Conservation (phyloP, 345 rosid genomes). For the Brassica juncea region DNA sequence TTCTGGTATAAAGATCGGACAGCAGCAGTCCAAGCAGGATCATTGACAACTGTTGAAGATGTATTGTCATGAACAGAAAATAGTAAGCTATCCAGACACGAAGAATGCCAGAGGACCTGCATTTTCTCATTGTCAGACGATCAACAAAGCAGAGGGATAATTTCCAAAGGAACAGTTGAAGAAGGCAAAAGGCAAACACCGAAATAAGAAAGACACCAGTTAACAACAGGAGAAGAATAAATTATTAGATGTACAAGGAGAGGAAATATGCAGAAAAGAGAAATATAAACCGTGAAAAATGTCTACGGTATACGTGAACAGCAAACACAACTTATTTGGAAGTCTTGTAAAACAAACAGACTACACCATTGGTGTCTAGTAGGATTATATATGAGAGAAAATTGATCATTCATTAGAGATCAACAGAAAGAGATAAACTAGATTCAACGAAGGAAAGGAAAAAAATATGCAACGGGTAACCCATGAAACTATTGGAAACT, state of each 20-base stretch:
- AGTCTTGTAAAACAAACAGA: conserved; percentile 11
- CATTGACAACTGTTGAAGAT: conserved; percentile 70
- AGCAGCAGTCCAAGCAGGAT: conserved; percentile 82
- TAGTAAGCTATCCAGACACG: conserved; percentile 82
- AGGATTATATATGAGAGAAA: conserved; percentile 17
- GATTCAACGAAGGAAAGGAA: background rate
- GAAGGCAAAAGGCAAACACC: conserved; percentile 16
- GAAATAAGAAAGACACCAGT: conserved; percentile 2
- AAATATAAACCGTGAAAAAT: background rate
- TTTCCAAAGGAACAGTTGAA: background rate
- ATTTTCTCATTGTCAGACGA: conserved; percentile 38
- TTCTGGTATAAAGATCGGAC: conserved; percentile 87
- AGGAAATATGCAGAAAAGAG: background rate
- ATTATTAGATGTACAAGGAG: conserved; percentile 4
- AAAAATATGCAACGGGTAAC: background rate
- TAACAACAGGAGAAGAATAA: conserved; percentile 4
- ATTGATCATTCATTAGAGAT: conserved; percentile 16
- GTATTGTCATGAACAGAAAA: conserved; percentile 76
- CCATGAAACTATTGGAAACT: conserved; percentile 9
- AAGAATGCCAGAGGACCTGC: conserved; percentile 97
- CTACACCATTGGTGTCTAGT: conserved; percentile 12
- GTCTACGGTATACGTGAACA: conserved; percentile 5
- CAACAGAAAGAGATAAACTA: conserved; percentile 8
- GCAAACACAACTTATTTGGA: background rate
- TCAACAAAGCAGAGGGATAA: background rate